These are phyloP conservation scores for Trapa incisa DNA, from an alignment of 345 rosid species.

Conservation along the genomic window DNA sequence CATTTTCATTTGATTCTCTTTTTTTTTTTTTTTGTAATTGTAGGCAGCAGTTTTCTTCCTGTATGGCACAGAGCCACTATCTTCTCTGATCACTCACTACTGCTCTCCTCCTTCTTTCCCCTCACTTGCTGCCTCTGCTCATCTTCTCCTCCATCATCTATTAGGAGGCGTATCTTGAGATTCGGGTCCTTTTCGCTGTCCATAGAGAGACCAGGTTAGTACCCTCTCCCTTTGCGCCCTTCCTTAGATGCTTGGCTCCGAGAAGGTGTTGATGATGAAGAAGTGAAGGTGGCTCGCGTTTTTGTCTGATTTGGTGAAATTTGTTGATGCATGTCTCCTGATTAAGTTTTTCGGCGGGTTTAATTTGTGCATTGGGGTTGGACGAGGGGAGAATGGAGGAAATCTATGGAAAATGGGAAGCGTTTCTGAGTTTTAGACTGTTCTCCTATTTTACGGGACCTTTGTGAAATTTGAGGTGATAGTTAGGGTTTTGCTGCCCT, in stretches of 20 bases:
- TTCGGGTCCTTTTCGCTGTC: not conserved
- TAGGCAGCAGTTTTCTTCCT: not conserved
- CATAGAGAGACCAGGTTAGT: not conserved
- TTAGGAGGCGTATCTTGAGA: not conserved
- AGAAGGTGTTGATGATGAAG: not conserved
- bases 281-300: not conserved
- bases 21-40: not conserved
- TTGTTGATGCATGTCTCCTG: not conserved
- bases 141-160: not conserved
- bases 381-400: not conserved
- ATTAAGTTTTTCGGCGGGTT: not conserved
- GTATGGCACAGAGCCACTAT: not conserved
- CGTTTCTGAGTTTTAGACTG: not conserved
- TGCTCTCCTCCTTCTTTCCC: not conserved
- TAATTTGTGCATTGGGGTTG: not conserved
- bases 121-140: no score
- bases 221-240: not conserved
- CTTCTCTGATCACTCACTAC: no score
- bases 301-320: not conserved
- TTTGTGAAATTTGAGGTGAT: not conserved
- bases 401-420: not conserved
- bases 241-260: not conserved
- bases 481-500: not conserved
- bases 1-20: not conserved
- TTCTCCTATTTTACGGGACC: not conserved